Conservation (phyloP, 1,139 yeast genomes). For the Martiniozyma asiatica region DNA sequence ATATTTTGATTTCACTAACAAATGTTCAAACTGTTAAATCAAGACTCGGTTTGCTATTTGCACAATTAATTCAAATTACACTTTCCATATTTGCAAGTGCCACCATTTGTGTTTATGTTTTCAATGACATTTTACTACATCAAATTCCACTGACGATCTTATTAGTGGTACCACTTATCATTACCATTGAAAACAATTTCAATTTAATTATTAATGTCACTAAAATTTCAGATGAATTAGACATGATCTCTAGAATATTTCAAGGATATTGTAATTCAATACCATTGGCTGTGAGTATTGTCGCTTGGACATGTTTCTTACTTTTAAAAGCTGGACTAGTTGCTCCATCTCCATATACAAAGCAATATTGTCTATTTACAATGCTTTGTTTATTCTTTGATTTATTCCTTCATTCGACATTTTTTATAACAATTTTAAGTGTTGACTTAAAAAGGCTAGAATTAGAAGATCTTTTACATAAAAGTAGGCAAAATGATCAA, state of each 20-base stretch:
- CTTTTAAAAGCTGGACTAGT: not conserved
- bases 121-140: slow-evolving; percentile 10
- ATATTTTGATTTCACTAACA: not conserved
- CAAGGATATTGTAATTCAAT: too few species aligned
- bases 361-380: slow-evolving; percentile 4
- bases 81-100: slow-evolving; percentile 40
- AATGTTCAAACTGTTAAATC: slow-evolving; percentile 34
- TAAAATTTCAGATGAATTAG: slow-evolving; percentile 1
- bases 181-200: slow-evolving; percentile 10
- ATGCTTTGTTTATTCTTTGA: slow-evolving; percentile 1
- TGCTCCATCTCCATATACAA: slow-evolving; percentile 1
- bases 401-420: slow-evolving; percentile 2
- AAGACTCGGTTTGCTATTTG: slow-evolving; percentile 45
- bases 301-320: not conserved
- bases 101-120: slow-evolving; percentile 30
- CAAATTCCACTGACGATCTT: slow-evolving; percentile 1
- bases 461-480: not conserved
- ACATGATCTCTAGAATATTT: too few species aligned
- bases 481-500: too few species aligned
- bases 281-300: not conserved
- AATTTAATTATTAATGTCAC: not conserved
- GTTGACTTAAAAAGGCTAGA: slow-evolving; percentile 3
- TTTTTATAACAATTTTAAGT: slow-evolving; percentile 1
- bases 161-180: slow-evolving; percentile 17
- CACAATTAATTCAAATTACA: slow-evolving; percentile 40